Evolutionary conservation across 1,139 yeast species (phyloP).

Genomic region (Pichia sp.): DNA sequence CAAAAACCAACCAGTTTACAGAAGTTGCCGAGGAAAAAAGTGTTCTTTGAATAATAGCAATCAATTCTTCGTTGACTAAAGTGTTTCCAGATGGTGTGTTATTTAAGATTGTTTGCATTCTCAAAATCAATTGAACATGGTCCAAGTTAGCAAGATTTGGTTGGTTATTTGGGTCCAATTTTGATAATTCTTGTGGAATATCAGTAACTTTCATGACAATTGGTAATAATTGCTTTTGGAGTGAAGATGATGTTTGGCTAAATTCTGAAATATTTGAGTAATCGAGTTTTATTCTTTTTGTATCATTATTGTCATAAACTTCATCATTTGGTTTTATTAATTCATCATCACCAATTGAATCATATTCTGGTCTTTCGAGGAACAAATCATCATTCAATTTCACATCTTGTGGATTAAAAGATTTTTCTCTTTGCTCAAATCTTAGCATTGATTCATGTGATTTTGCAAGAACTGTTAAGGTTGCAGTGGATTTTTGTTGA

Average conservation of each 20-base stretch:
- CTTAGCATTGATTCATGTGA: constrained; percentile 34
- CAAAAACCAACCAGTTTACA: constrained; percentile 72
- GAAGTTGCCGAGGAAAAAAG: constrained; percentile 43
- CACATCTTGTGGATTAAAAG: constrained; percentile 45
- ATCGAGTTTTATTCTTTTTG: constrained; percentile 41
- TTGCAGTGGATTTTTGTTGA: constrained; percentile 65
- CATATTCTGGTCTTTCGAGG: constrained; percentile 67
- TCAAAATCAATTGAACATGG: constrained; percentile 60
- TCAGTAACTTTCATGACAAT: constrained; percentile 53
- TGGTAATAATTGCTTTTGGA: constrained; percentile 41
- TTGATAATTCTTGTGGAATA: constrained; percentile 51
- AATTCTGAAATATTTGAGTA: constrained; percentile 17
- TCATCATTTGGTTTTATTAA: constrained; percentile 26
- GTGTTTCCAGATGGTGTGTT: constrained; percentile 67
- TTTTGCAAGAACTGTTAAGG: constrained; percentile 74
- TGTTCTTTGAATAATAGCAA: constrained; percentile 68
- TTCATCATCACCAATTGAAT: constrained; percentile 50
- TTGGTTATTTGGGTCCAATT: constrained; percentile 74
- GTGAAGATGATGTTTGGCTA: constrained; percentile 6
- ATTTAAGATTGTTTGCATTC: constrained; percentile 58
- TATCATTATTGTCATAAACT: constrained; percentile 7
- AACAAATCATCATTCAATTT: constrained; percentile 71
- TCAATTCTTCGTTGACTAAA: constrained; percentile 73
- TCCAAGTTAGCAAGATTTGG: constrained; percentile 70
- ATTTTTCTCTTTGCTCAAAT: constrained; percentile 20